Evolutionary conservation across 441 rosid species (phyloP).

Genomic region (Isatis lusitanica): DNA sequence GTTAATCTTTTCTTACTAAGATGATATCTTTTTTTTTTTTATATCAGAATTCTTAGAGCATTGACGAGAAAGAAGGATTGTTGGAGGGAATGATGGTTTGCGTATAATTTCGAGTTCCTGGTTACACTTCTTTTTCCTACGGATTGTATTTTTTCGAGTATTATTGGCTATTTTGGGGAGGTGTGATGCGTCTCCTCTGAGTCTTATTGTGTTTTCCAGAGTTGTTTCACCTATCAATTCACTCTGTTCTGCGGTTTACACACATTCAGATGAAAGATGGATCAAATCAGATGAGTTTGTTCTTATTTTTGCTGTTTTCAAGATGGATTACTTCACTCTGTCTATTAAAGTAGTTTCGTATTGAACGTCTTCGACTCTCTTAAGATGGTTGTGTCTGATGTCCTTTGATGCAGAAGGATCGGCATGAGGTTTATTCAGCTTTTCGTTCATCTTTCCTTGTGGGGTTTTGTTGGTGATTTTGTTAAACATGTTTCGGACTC

Average conservation of each 20-base stretch:
- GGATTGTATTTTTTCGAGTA: not conserved
- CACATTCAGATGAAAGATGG: not conserved
- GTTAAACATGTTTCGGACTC: not conserved
- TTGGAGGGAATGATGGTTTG: not conserved
- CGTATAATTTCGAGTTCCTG: not conserved
- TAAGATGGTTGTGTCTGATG: not conserved
- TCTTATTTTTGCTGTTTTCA: not conserved
- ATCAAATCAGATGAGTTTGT: not conserved
- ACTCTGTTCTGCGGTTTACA: not conserved
- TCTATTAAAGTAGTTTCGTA: not conserved
- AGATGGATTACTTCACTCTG: not conserved
- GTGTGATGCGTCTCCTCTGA: not conserved
- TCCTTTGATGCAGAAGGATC: not conserved
- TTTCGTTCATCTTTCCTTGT: not conserved
- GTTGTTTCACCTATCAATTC: not conserved
- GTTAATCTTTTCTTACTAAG: not conserved
- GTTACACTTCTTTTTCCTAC: not conserved
- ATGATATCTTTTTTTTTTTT: too few species aligned
- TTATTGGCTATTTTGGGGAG: conserved; percentile 4
- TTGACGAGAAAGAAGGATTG: not conserved
- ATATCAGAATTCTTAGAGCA: not conserved
- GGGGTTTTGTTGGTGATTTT: not conserved
- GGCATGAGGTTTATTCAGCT: not conserved
- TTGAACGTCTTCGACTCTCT: not conserved
- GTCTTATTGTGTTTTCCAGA: not conserved